Evolutionary conservation across 108 stramenopile species (phyloP).

Genomic region (Epithemia pelagica): DNA sequence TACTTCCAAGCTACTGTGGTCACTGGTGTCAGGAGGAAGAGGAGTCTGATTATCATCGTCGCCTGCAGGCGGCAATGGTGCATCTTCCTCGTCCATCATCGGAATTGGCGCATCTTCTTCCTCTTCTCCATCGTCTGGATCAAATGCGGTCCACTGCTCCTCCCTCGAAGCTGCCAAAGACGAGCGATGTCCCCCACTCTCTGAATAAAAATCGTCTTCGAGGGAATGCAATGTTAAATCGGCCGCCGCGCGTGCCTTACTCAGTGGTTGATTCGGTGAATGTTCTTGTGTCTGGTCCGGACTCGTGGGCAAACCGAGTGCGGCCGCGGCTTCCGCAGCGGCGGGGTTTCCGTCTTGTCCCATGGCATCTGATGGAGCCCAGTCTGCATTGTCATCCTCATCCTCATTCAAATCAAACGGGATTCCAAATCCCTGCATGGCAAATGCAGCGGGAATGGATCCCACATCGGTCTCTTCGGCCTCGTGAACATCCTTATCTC

Average conservation of each 20-base stretch:
- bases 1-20: slow-evolving; percentile 48
- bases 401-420: slow-evolving; percentile 11
- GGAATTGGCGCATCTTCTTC: slow-evolving; percentile 16
- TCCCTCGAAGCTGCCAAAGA: slow-evolving; percentile 14
- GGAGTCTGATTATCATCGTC: slow-evolving; percentile 22
- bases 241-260: neutral
- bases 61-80: neutral
- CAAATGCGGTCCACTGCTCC: slow-evolving; percentile 79
- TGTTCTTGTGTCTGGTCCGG: neutral
- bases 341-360: slow-evolving; percentile 19
- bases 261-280: neutral
- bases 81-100: neutral
- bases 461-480: slow-evolving; percentile 74
- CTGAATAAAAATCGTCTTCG: neutral
- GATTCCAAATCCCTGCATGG: slow-evolving; percentile 25
- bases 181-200: neutral
- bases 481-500: slow-evolving; percentile 50
- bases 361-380: slow-evolving; percentile 10
- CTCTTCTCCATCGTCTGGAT: slow-evolving; percentile 70
- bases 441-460: slow-evolving; percentile 20
- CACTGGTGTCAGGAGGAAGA: slow-evolving; percentile 8
- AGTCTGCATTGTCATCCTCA: slow-evolving; percentile 9
- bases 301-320: neutral
- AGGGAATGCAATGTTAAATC: neutral
- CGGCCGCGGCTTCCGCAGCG: neutral